Base-by-base conservation (phyloP, 176 grass and related monocot genomes). In the Carex kokanica region DNA sequence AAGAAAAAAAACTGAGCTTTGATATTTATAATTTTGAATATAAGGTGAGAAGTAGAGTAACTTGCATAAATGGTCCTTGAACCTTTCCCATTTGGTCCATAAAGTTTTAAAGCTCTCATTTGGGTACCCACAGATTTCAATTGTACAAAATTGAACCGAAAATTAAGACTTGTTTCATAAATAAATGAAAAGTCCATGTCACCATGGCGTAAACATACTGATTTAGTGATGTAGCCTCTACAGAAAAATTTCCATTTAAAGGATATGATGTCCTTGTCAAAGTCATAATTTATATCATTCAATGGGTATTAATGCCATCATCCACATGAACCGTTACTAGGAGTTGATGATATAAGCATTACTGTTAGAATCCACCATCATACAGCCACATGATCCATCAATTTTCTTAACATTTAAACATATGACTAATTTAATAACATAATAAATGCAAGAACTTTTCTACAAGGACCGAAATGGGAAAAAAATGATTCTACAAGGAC, bases 221-320 rank as follows among this genome's bases (percentile, higher is more conserved):
- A 31, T 78, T 78, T 56, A 2, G 24, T 23, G 21, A 52, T 24
- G 69, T 23, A 9, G 11, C 47, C 20, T 74, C 20, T 52, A 52
- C 1, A 25, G 18, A 74, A 24, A 80, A 65, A 74, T 25, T 84
- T 38, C 78, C 43, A 84, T 63, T n/a, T 7, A 49, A 56, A 73
- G 70, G 65, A 8, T 58, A 65, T 78, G 47, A 16, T 55, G 15
- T 6, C 47, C 13, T 15, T 56, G 51, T 34, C 51, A 56, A 56
- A 78, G 73, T 27, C 73, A 56, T 24, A 6, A 14, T 11, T 53
- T 5, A 25, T 29, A 77, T 29, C 20, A 51, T 27, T 12, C 25
- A 43, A 78, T 56, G 25, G 15, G 24, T 25, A 34, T 52, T 78
- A 3, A 78, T 32, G 15, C 73, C 24, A 78, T 54, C 25, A 78